A percentile compares a stretch with the other conserved stretches of the same genome.
phyloP scores from a whole-genome alignment of 73 alveolate genomes.

The Diophrys sp. region DNA sequence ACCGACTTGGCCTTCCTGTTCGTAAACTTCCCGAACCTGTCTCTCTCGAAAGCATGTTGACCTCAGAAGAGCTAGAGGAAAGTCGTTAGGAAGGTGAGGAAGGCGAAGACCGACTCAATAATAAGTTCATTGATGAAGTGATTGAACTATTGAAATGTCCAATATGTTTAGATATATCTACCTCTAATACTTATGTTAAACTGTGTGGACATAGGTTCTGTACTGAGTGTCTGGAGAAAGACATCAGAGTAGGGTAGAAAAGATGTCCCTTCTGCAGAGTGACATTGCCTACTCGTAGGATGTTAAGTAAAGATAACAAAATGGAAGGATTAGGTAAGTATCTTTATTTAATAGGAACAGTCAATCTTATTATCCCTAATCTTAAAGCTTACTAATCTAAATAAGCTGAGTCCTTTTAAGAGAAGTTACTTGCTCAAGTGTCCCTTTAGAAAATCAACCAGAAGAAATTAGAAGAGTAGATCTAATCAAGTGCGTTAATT shows the following conservation, averaged over 20 bases:
- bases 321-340: not conserved
- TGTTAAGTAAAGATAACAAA: constrained; percentile 37
- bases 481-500: not conserved
- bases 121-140: not conserved
- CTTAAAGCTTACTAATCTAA: not conserved
- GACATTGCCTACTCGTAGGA: constrained; percentile 35
- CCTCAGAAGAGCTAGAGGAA: no score
- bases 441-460: no score
- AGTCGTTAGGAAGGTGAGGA: not conserved
- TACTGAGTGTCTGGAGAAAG: constrained; percentile 44
- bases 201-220: constrained; percentile 61
- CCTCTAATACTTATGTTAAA: constrained; percentile 43
- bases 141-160: constrained; percentile 46
- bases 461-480: not conserved
- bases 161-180: constrained; percentile 47
- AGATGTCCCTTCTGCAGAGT: constrained; percentile 57
- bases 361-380: not conserved
- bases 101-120: not conserved
- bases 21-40: no score
- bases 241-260: constrained; percentile 47
- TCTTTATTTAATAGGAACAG: not conserved
- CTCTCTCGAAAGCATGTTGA: no score
- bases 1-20: no score
- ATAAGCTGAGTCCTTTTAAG: no score
- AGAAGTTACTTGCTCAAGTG: not conserved